Evolutionary conservation across 2,329 filamentous ascomycete genomes (phyloP).

Genomic region (Aspergillus alliaceus): DNA sequence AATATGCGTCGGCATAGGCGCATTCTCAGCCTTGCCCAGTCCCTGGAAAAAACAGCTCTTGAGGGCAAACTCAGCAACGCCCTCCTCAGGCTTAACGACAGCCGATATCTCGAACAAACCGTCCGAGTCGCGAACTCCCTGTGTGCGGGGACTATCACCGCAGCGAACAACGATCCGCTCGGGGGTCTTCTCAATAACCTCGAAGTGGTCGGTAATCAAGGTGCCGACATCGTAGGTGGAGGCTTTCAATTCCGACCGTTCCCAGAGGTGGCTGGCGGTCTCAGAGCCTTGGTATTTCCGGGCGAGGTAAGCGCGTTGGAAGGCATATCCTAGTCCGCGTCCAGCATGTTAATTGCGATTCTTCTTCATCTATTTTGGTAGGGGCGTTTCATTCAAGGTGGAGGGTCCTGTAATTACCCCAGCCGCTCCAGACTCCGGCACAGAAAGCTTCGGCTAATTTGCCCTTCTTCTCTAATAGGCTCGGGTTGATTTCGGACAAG

Average conservation of each 20-base stretch:
- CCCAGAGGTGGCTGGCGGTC: conserved; percentile 64
- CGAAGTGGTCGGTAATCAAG: conserved; percentile 68
- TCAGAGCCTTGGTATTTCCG: conserved; percentile 59
- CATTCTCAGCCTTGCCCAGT: conserved; percentile 41
- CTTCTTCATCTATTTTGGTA: not conserved
- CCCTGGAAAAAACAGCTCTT: conserved; percentile 66
- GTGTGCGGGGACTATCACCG: conserved; percentile 63
- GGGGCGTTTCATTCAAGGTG: not conserved
- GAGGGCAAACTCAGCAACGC: conserved; percentile 63
- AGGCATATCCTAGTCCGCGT: conserved; percentile 37
- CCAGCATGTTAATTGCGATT: not conserved
- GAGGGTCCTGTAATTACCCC: conserved; percentile 46
- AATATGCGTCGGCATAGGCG: conserved; percentile 49
- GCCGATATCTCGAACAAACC: conserved; percentile 67
- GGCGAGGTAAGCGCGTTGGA: conserved; percentile 60
- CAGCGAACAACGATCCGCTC: conserved; percentile 63
- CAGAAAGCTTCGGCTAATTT: conserved; percentile 66
- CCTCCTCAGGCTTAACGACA: conserved; percentile 57
- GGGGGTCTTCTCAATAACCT: conserved; percentile 65
- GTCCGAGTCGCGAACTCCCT: conserved; percentile 58
- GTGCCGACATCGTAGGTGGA: conserved; percentile 64
- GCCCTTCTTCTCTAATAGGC: conserved; percentile 62
- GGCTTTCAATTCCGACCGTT: conserved; percentile 52
- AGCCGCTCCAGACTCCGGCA: conserved; percentile 65
- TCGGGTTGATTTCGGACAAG: conserved; percentile 62